Conservation (phyloP, 2,329 filamentous ascomycete species). For the Ascochyta koolunga region DNA sequence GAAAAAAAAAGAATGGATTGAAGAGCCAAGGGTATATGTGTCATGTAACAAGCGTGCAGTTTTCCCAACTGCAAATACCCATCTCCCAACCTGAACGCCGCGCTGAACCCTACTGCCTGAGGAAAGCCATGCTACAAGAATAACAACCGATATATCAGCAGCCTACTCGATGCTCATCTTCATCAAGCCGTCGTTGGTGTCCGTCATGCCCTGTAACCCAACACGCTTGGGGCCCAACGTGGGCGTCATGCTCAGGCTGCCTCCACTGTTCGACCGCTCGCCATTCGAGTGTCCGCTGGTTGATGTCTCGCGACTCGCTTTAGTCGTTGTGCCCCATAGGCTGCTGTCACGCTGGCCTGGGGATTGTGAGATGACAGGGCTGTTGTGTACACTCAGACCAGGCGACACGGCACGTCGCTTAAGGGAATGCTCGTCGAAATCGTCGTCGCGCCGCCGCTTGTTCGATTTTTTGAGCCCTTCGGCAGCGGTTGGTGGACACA, state of each 20-base stretch:
- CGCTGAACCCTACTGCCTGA: constrained; percentile 26
- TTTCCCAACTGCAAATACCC: background rate
- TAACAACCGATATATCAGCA: background rate
- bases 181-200: constrained; percentile 94
- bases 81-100: constrained; percentile 29
- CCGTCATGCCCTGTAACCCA: constrained; percentile 84
- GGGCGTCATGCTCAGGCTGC: constrained; percentile 54
- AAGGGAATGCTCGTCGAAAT: constrained; percentile 85
- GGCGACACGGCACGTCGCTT: constrained; percentile 92
- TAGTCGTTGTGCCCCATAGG: constrained; percentile 74
- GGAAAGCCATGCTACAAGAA: constrained; percentile 4
- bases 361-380: constrained; percentile 80
- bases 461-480: constrained; percentile 51
- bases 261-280: constrained; percentile 55
- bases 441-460: constrained; percentile 88
- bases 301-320: constrained; percentile 63
- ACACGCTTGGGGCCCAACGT: constrained; percentile 54
- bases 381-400: constrained; percentile 88
- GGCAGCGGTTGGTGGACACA: constrained; percentile 47
- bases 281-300: constrained; percentile 58
- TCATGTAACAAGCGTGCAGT: background rate
- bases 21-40: constrained; percentile 1
- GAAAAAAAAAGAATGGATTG: background rate
- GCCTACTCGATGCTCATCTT: constrained; percentile 90
- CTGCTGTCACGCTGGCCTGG: constrained; percentile 74